These are phyloP conservation scores for Mastigamoeba balamuthi DNA, from an alignment of 78 protist species.

Conservation along the genomic window DNA sequence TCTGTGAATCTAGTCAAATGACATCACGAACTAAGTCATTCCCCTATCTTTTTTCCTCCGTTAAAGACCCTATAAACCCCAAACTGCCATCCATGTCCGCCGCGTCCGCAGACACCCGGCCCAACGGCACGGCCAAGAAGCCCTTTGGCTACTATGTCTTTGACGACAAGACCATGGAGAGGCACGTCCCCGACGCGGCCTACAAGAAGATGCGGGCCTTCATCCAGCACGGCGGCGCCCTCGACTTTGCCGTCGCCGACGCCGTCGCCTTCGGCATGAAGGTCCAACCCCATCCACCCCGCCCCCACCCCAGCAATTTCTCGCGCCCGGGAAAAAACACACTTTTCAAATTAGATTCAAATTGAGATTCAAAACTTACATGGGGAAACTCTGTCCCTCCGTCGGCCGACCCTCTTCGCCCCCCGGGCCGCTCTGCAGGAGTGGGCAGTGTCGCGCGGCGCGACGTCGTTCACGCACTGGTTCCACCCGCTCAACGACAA, in stretches of 20 bases:
- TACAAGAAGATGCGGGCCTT: neutral
- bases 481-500: constrained; percentile 66
- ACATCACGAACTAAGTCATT: no score
- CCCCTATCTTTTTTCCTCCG: no score
- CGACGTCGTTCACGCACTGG: constrained; percentile 78
- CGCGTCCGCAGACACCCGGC: no score
- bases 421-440: constrained; percentile 65
- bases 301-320: neutral
- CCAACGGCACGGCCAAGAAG: no score
- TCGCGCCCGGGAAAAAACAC: no score
- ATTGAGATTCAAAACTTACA: neutral
- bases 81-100: no score
- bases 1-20: no score
- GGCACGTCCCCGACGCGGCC: neutral
- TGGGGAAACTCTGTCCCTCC: no score
- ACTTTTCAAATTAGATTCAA: neutral
- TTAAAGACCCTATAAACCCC: no score
- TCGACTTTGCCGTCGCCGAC: neutral
- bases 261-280: neutral
- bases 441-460: constrained; percentile 79
- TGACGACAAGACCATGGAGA: neutral
- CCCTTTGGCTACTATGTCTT: neutral
- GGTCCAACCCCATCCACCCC: neutral
- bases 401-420: no score
- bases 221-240: neutral